These are phyloP conservation scores for Sphaerobolus stellatus DNA, from an alignment of 1,284 basidiomycete genomes.

Conservation along the genomic window DNA sequence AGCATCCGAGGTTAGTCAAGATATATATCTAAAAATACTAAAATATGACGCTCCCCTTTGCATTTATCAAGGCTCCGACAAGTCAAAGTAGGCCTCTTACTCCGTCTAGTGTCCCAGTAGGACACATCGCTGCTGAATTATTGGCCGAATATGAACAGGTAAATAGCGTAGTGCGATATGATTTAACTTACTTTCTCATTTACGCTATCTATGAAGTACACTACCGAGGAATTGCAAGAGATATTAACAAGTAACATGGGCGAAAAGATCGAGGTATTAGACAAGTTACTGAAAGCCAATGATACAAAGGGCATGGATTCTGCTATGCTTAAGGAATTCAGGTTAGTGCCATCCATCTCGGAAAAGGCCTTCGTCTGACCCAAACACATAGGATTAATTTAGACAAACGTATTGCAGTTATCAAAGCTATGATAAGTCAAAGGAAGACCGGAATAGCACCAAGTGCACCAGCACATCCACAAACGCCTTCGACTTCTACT, in stretches of 20 bases:
- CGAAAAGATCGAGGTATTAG: constrained; percentile 6
- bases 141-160: constrained; percentile 10
- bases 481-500: background rate
- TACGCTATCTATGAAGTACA: too few relatives aligned
- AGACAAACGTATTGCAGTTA: constrained; percentile 6
- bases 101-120: too few relatives aligned
- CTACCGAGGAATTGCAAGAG: constrained; percentile 1
- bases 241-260: constrained; percentile 12
- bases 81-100: too few relatives aligned
- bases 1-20: too few relatives aligned
- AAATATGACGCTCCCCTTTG: too few relatives aligned
- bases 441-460: background rate
- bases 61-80: too few relatives aligned
- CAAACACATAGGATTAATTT: constrained; percentile 6
- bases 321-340: constrained; percentile 13
- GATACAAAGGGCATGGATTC: constrained; percentile 8
- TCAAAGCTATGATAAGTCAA: constrained; percentile 3
- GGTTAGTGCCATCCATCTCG: background rate
- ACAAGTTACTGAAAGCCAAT: constrained; percentile 4
- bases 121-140: too few relatives aligned
- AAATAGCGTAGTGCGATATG: background rate
- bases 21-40: too few relatives aligned
- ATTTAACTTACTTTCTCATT: too few relatives aligned
- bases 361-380: background rate
- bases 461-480: background rate